A percentile compares a stretch with the other conserved stretches of the same genome.
Evolutionary conservation across 2,329 filamentous ascomycete species (phyloP).

Genomic region (Chaetomium globosum): DNA sequence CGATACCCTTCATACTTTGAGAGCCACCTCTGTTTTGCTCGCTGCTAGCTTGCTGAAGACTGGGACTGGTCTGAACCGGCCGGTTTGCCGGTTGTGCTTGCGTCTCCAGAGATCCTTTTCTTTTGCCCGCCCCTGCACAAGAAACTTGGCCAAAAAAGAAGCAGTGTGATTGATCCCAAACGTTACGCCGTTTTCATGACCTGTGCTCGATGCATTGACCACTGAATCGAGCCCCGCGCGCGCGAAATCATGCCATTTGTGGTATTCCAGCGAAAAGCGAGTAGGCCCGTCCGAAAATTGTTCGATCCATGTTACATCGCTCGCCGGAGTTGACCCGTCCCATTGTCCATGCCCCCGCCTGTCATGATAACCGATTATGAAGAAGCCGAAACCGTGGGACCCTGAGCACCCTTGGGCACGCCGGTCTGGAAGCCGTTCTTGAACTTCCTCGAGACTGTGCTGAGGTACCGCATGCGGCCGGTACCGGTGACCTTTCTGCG

Average conservation of each 20-base stretch:
- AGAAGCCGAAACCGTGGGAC: conserved; percentile 50
- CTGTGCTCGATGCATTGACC: conserved; percentile 36
- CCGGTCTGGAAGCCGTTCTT: conserved; percentile 97
- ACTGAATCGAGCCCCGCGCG: conserved; percentile 34
- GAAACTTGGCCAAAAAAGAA: conserved; percentile 26
- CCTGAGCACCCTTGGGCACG: conserved; percentile 79
- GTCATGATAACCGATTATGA: conserved; percentile 32
- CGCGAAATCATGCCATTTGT: conserved; percentile 38
- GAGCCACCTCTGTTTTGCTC: conserved; percentile 16
- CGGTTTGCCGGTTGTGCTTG: conserved; percentile 10
- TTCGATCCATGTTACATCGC: conserved; percentile 37
- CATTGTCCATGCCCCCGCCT: conserved; percentile 30
- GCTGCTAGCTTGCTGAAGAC: conserved; percentile 30
- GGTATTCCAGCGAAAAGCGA: conserved; percentile 37
- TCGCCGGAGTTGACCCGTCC: conserved; percentile 37
- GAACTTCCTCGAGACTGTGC: conserved; percentile 88
- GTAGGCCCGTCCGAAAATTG: conserved; percentile 34
- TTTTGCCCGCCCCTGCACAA: conserved; percentile 17
- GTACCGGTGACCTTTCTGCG: conserved; percentile 98
- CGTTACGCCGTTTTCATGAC: conserved; percentile 38
- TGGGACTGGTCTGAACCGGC: conserved; percentile 13
- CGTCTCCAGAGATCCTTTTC: conserved; percentile 7
- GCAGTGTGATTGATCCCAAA: conserved; percentile 31
- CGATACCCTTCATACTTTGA: conserved; percentile 32
- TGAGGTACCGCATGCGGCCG: conserved; percentile 94